A percentile compares a stretch with the other conserved stretches of the same genome.
These are phyloP conservation scores for Glycyrrhiza uralensis DNA, from an alignment of 306 rosid genomes.

Conservation along the genomic window DNA sequence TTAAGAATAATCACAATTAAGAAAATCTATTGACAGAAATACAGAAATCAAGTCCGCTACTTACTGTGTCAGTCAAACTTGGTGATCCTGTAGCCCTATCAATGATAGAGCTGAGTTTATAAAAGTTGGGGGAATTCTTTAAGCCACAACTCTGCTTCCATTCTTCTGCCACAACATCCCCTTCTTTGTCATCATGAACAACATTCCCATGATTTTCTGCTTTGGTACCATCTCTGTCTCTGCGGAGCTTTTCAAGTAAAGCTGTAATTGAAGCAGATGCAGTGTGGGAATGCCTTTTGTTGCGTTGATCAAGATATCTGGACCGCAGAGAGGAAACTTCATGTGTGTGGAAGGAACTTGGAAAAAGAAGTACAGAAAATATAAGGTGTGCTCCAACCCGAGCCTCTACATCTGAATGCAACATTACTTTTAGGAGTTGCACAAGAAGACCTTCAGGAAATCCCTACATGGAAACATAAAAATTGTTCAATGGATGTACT, in stretches of 20 bases:
- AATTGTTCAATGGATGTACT: background rate
- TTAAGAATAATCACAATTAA: background rate
- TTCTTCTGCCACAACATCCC: constrained; percentile 49
- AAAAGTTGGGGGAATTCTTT: constrained; percentile 67
- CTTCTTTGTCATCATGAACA: constrained; percentile 51
- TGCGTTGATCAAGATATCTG: constrained; percentile 55
- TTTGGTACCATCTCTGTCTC: constrained; percentile 56
- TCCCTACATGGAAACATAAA: constrained; percentile 45
- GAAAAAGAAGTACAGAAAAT: constrained; percentile 77
- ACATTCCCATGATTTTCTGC: constrained; percentile 40
- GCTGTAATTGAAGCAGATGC: constrained; percentile 85
- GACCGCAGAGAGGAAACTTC: constrained; percentile 53
- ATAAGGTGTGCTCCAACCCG: constrained; percentile 92
- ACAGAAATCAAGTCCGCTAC: constrained; percentile 21
- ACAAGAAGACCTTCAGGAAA: constrained; percentile 91
- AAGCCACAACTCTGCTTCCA: constrained; percentile 60
- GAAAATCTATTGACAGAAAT: background rate
- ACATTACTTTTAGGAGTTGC: constrained; percentile 85
- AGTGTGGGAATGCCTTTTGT: constrained; percentile 55
- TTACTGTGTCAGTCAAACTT: constrained; percentile 56
- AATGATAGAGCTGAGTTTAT: constrained; percentile 60
- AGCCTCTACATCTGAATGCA: constrained; percentile 76
- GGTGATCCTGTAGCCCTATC: constrained; percentile 62
- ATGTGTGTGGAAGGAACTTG: constrained; percentile 55
- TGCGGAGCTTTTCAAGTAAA: constrained; percentile 88